Base-by-base conservation (phyloP, 768 basidiomycete species). In the Agaricus subrufescens region DNA sequence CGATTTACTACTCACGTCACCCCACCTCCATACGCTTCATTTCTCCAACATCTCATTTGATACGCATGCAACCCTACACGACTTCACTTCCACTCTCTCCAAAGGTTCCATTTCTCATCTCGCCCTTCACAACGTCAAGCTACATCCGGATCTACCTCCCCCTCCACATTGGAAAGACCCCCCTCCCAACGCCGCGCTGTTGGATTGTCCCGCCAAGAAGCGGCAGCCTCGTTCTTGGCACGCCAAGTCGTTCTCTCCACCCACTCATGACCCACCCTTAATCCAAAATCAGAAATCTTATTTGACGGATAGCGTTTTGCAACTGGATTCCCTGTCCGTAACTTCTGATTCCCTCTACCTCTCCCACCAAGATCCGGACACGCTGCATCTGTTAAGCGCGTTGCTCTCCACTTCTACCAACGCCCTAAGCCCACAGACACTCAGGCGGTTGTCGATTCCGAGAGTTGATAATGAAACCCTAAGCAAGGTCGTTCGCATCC, bases 161-260 rank as follows among this genome's bases (percentile, higher is more conserved):
- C 44, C 38, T n/a, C 14, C 46, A 8, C 38, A 29, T 23, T 38
- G 34, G 8, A n/a, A 31, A 29, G 23, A 12, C 15, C 10, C 46
- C 3, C 27, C 29, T 44, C 53, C 26, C 31, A 26, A 19, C 31
- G 7, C 31, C 30, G 3, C 29, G 38, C 25, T 42, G 8, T 23
- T 5, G 19, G n/a, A 12, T 4, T 14, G 23, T 15, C 12, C n/a
- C 12, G 23, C 40, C 14, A 26, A 23, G 29, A 23, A 37, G 6
- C 23, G 27, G 12, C 54, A 50, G 30, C 8, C 19, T n/a, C 25
- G 8, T 2, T 46, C 45, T 26, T 31, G 14, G 23, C 52, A 52
- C 29, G 52, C 52, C 52, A 46, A 46, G 52, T 23, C 30, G 23
- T 53, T 53, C 52, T 14, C 43, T 25, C 52, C 29, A 43, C 19